These are phyloP conservation scores for Phanerochaete sordida DNA, from an alignment of 768 basidiomycete genomes.

Conservation along the genomic window DNA sequence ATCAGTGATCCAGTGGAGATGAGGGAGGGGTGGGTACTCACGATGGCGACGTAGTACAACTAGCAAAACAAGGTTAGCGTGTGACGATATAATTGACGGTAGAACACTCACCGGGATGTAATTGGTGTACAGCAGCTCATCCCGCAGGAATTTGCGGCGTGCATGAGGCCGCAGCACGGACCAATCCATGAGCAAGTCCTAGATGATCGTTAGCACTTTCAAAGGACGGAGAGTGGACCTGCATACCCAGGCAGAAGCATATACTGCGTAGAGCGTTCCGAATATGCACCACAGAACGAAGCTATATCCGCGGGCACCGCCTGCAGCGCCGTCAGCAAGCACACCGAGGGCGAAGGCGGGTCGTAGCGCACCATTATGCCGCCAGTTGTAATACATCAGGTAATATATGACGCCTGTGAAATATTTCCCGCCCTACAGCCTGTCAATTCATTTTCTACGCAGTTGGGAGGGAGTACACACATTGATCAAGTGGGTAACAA, in stretches of 20 bases:
- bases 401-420: constrained; percentile 59
- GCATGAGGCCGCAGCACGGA: constrained; percentile 63
- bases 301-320: constrained; percentile 36
- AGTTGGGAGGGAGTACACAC: constrained; percentile 37
- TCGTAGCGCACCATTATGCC: constrained; percentile 48
- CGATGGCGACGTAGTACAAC: constrained; percentile 80
- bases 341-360: background rate
- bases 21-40: constrained; percentile 29
- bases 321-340: constrained; percentile 18
- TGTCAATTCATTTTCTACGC: background rate
- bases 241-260: constrained; percentile 77
- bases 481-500: constrained; percentile 82
- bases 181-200: constrained; percentile 95
- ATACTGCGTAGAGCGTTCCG: constrained; percentile 60
- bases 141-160: constrained; percentile 60
- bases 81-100: background rate
- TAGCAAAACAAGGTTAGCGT: constrained; percentile 23
- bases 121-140: constrained; percentile 70
- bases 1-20: background rate
- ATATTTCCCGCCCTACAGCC: constrained; percentile 80
- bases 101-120: constrained; percentile 46
- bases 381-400: constrained; percentile 76
- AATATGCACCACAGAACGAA: constrained; percentile 72
- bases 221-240: background rate
- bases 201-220: background rate